Percentiles rank a stretch among this genome's conserved stretches.
Evolutionary conservation across 108 stramenopile species (phyloP).

Genomic region (Aurantiochytrium sp.): DNA sequence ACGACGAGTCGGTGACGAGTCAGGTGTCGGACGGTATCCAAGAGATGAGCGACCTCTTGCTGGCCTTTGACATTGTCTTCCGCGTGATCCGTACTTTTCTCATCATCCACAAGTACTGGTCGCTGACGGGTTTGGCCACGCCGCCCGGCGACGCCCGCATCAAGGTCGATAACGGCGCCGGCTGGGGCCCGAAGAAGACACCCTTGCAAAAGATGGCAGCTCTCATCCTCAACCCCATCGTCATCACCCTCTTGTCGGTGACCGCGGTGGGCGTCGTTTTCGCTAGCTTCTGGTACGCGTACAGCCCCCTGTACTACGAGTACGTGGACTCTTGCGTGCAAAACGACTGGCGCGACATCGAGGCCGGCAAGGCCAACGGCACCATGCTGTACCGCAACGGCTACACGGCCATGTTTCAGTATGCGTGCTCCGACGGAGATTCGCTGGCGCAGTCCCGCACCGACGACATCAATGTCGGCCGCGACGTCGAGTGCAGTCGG

Average conservation of each 20-base stretch:
- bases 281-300: not conserved
- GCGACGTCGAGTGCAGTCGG: not conserved
- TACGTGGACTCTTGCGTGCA: not conserved
- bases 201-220: conserved; percentile 23
- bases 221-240: not conserved
- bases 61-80: not conserved
- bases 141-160: conserved; percentile 1
- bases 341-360: not conserved
- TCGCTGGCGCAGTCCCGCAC: not conserved
- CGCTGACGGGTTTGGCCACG: not conserved
- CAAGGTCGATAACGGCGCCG: not conserved
- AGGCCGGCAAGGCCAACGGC: not conserved
- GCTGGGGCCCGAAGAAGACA: conserved; percentile 11
- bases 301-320: conserved; percentile 18
- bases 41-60: not conserved
- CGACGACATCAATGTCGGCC: not conserved
- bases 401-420: not conserved
- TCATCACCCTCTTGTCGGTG: not conserved
- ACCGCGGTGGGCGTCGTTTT: not conserved
- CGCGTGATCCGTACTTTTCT: not conserved
- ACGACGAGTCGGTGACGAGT: not conserved
- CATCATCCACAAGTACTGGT: conserved; percentile 10
- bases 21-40: not conserved
- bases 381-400: conserved; percentile 21
- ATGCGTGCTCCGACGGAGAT: not conserved